These are phyloP conservation scores for Kwoniella sp. DNA, from an alignment of 768 basidiomycete genomes.

Conservation along the genomic window DNA sequence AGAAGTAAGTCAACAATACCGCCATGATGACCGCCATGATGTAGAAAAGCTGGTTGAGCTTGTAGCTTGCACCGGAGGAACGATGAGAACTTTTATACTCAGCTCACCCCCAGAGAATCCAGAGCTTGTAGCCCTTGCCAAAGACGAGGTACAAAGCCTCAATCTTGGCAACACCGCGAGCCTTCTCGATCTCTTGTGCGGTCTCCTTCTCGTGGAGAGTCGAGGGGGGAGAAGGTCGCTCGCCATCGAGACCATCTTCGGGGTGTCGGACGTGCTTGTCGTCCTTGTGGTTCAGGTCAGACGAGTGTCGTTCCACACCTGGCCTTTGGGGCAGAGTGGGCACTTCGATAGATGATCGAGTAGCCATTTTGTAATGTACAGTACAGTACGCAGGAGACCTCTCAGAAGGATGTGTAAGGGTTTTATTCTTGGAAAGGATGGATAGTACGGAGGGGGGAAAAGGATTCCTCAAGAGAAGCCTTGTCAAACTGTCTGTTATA, in stretches of 20 bases:
- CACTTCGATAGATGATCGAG: conserved; percentile 12
- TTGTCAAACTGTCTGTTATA: too few species aligned
- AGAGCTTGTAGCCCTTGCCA: conserved; percentile 40
- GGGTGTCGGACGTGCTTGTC: conserved; percentile 1
- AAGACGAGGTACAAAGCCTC: conserved; percentile 48
- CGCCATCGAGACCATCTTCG: conserved; percentile 2
- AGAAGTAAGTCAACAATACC: too few species aligned
- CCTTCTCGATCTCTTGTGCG: conserved; percentile 20
- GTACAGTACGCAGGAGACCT: too few species aligned
- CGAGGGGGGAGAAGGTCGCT: background rate
- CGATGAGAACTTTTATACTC: too few species aligned
- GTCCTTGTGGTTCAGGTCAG: conserved; percentile 4
- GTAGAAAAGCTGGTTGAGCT: too few species aligned
- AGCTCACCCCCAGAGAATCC: conserved; percentile 37
- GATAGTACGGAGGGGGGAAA: background rate
- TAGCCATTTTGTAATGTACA: conserved; percentile 13
- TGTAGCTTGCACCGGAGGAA: too few species aligned
- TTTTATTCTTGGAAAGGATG: too few species aligned
- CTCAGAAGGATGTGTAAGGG: background rate
- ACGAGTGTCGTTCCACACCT: conserved; percentile 5
- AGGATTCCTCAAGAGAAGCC: too few species aligned
- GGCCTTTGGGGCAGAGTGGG: conserved; percentile 10
- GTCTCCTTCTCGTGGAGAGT: conserved; percentile 6
- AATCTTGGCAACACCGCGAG: conserved; percentile 44
- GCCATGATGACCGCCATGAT: too few species aligned